Evolutionary conservation across 2,329 filamentous ascomycete genomes (phyloP), one percentile per base, ranked within the genome.

Genomic region (Cladophialophora chaetospira): DNA sequence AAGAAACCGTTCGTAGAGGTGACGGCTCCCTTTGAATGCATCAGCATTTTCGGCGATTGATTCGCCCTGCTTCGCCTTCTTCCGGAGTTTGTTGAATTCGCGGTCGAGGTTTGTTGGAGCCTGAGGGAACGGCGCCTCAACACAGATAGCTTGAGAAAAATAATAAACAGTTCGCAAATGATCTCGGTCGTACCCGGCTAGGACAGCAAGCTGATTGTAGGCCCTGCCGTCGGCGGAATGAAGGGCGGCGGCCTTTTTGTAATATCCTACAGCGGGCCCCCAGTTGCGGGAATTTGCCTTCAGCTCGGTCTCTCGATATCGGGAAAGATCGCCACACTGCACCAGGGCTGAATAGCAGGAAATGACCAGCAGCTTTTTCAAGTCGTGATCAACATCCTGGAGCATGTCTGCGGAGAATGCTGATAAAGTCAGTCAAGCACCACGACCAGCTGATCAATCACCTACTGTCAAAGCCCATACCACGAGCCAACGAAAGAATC

Each of bases 141-240:
- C 86, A 6, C 86, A 86, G 64, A 94, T 81, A 13, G 92, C 87
- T 61, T 92, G 87, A 69, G 96, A 94, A 36, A 97, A 84, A 71
- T 96, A 86, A 72, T 97, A 97, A 26, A 95, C 87, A 8, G 91
- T 87, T 60, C 91, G 85, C 48, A 97, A 82, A 69, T 95, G 88
- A 64, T 93, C 88, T 56, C 82, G 83, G 66, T 92, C 71, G 51
- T 88, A 86, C 45, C 90, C 82, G 58, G 88, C 87, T 57, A 97
- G 87, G 31, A 97, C 89, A 31, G 89, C 92, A 71, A 94, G 85
- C 72, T 97, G 94, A 68, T 99, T 93, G 68, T 95, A 88, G 13
- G 91, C 88, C 61, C 86, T 84, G 26, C 93, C 93, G 43, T 88
- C 91, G 15, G 84, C 79, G 2, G 93, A 91, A 64, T 88, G 82